Evolutionary conservation across 768 basidiomycete genomes (phyloP), one percentile per base, ranked within the genome.

Genomic region (Mycena crocata): DNA sequence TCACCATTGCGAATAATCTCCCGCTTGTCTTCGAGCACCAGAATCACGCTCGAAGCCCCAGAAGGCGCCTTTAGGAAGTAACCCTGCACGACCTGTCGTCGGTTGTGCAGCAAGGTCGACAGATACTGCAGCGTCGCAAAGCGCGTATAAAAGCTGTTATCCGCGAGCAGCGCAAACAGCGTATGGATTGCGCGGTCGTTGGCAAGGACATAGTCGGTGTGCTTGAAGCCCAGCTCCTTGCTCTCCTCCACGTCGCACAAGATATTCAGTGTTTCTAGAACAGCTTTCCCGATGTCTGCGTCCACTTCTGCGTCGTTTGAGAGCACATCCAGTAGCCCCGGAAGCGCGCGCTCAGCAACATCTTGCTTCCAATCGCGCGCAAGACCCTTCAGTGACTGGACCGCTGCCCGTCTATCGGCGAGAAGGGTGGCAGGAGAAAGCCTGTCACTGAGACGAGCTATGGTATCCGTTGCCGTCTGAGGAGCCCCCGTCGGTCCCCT

Each of bases 321-420:
- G 34, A 98, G 82, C 34, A 94, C 92, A 31, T 92, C 90, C 5
- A 98, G 75, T 21, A 99, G 86, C 5, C 93, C 92, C 12, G 86
- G 80, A 10, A 99, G 83, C 1, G 95, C 93, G 50, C 85, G 84
- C 66, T 88, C 85, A 19, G 95, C 96, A 24, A 98, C 93, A 64
- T 98, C 94, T 65, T 90, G 85, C 76, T 93, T 96, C 83, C 93
- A 95, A 78, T 98, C 96, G 64, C 96, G 87, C 49, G 91, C 84
- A 57, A 99, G 89, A 24, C 96, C 97, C 77, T 99, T 99, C 70
- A 99, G 86, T 1, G 95, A 89, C 57, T 98, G 83, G n/a, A 99
- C 92, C 0, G 97, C 92, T 30, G 97, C 97, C 63, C 95, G 87
- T 72, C 98, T 85, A 80, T 99, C 98, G 32, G 95, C 93, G 19